Evolutionary conservation across 768 basidiomycete genomes (phyloP).

Genomic region (Lentinula edodes): DNA sequence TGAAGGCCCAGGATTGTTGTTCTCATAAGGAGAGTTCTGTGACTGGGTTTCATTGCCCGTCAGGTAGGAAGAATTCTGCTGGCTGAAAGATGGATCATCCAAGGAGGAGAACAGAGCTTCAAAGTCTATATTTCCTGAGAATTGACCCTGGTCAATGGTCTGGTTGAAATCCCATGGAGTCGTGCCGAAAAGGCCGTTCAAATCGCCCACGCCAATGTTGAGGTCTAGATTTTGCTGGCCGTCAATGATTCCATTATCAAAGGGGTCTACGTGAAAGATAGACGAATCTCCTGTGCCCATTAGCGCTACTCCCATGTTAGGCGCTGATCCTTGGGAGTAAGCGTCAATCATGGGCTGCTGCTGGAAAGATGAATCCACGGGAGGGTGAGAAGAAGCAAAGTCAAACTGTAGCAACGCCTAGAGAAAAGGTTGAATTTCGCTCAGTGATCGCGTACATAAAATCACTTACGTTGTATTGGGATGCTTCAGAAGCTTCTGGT

Average conservation of each 20-base stretch:
- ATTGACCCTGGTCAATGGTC: not conserved
- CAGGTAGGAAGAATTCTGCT: not conserved
- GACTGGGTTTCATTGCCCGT: not conserved
- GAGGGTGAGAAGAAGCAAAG: not conserved
- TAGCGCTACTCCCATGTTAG: constrained; percentile 24
- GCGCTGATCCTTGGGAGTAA: not conserved
- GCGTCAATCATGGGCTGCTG: not conserved
- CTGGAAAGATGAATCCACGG: not conserved
- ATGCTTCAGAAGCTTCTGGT: not conserved
- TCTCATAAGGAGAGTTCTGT: not conserved
- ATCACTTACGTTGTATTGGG: not conserved
- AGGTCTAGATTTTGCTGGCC: constrained; percentile 12
- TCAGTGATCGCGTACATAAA: not conserved
- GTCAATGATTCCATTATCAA: constrained; percentile 15
- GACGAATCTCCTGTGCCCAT: constrained; percentile 25
- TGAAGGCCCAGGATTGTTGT: not conserved
- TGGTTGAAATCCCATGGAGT: constrained; percentile 2
- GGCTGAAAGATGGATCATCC: not conserved
- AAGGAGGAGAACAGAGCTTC: not conserved
- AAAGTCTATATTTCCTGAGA: not conserved
- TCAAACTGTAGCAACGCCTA: constrained; percentile 8
- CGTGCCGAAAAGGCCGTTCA: constrained; percentile 23
- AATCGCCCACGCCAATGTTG: constrained; percentile 25
- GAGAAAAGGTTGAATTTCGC: not conserved
- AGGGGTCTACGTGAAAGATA: constrained; percentile 28